phyloP scores from a whole-genome alignment of 805 yeast species.

The Candida wancherniae region DNA sequence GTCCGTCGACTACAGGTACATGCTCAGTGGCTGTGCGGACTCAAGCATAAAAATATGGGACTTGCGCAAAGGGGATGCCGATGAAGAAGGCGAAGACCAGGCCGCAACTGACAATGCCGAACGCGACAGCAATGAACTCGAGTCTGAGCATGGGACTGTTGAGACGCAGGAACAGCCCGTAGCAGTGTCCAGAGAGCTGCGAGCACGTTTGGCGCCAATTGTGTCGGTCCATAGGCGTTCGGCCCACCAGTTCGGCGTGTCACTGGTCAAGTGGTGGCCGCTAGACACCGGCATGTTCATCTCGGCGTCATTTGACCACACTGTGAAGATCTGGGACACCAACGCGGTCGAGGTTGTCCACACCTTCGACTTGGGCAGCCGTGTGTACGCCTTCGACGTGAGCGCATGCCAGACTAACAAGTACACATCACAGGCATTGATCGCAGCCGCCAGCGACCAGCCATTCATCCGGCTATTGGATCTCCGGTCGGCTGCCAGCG shows the following conservation, averaged over 20 bases:
- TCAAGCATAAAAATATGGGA: constrained; percentile 68
- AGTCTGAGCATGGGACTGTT: constrained; percentile 13
- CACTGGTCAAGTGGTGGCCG: constrained; percentile 84
- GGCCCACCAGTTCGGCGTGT: constrained; percentile 67
- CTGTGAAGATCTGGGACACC: constrained; percentile 80
- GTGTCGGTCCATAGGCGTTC: constrained; percentile 36
- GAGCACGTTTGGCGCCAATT: constrained; percentile 13
- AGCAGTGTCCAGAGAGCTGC: too few relatives aligned
- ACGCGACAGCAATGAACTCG: constrained; percentile 9
- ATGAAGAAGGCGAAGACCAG: constrained; percentile 7
- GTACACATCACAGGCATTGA: constrained; percentile 38
- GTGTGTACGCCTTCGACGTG: constrained; percentile 66
- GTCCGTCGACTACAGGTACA: constrained; percentile 34
- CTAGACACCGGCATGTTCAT: constrained; percentile 81
- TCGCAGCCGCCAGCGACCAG: constrained; percentile 70
- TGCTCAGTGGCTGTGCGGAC: constrained; percentile 73
- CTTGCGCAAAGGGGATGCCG: constrained; percentile 20
- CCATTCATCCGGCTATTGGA: constrained; percentile 68
- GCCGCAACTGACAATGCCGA: constrained; percentile 1
- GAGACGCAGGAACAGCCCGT: neutral
- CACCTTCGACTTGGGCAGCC: constrained; percentile 53
- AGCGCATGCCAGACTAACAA: constrained; percentile 20
- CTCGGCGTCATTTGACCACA: constrained; percentile 73
- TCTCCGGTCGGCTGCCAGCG: constrained; percentile 63
- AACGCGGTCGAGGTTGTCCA: constrained; percentile 60